Percentiles rank a stretch among this genome's conserved stretches.
These are phyloP conservation scores for Candolleomyces efflorescens DNA, from an alignment of 768 basidiomycete genomes.

Conservation along the genomic window DNA sequence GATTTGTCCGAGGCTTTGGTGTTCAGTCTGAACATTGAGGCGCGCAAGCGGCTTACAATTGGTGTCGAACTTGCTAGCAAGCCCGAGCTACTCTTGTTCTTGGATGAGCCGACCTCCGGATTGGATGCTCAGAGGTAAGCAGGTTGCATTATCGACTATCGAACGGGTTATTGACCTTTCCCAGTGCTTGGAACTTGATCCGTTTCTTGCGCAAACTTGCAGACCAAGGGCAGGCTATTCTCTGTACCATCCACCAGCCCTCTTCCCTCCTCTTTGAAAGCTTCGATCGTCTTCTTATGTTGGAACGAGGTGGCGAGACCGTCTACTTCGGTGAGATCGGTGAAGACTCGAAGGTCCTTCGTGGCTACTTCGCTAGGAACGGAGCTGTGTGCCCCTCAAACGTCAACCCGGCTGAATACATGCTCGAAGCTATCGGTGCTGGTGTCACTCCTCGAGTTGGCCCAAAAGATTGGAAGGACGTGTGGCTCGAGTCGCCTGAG, in stretches of 20 bases:
- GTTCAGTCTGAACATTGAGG: slow-evolving; percentile 60
- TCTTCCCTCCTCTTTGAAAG: slow-evolving; percentile 83
- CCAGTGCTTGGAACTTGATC: slow-evolving; percentile 78
- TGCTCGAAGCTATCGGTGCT: slow-evolving; percentile 13
- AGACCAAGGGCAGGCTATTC: slow-evolving; percentile 81
- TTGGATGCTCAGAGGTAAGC: slow-evolving; percentile 39
- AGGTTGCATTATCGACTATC: not conserved
- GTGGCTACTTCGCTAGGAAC: slow-evolving; percentile 70
- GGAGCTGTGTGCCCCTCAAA: slow-evolving; percentile 73
- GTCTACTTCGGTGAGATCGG: slow-evolving; percentile 93
- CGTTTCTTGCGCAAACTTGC: slow-evolving; percentile 82
- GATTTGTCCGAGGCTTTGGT: slow-evolving; percentile 82
- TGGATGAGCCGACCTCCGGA: slow-evolving; percentile 49
- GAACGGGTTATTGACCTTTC: slow-evolving; percentile 16
- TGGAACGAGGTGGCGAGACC: slow-evolving; percentile 82
- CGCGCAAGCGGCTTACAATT: slow-evolving; percentile 84
- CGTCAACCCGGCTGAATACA: slow-evolving; percentile 59
- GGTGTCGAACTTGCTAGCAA: slow-evolving; percentile 93
- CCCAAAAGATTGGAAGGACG: slow-evolving; percentile 79
- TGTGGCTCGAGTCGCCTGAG: slow-evolving; percentile 78
- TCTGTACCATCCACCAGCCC: slow-evolving; percentile 90
- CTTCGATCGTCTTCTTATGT: slow-evolving; percentile 68
- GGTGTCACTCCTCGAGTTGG: slow-evolving; percentile 61
- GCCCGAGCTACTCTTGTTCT: slow-evolving; percentile 70
- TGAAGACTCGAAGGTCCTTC: slow-evolving; percentile 59